Percentiles rank a stretch among this genome's conserved stretches.
Evolutionary conservation across 352 stramenopile species (phyloP).

Genomic region (Globisporangium carolinianum): DNA sequence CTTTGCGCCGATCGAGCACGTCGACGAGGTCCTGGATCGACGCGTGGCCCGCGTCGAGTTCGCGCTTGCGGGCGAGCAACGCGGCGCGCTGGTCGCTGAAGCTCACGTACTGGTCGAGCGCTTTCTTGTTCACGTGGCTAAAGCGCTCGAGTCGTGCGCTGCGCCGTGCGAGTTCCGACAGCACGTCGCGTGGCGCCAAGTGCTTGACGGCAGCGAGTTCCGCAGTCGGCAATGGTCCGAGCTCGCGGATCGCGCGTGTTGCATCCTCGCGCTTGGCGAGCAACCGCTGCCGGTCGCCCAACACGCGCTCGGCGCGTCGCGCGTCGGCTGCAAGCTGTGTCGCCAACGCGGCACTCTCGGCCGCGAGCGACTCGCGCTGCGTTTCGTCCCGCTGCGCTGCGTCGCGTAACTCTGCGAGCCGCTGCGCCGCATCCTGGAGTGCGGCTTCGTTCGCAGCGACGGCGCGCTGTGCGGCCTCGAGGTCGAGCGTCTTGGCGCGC

Average conservation of each 20-base stretch:
- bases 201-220: constrained; percentile 92
- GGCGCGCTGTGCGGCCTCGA: constrained; percentile 70
- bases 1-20: constrained; percentile 94
- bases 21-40: constrained; percentile 87
- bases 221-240: constrained; percentile 92
- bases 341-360: constrained; percentile 50
- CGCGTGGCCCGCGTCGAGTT: constrained; percentile 93
- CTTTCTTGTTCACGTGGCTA: constrained; percentile 99
- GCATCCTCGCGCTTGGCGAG: constrained; percentile 91
- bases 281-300: constrained; percentile 71
- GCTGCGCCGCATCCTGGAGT: constrained; percentile 58
- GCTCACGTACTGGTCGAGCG: constrained; percentile 98
- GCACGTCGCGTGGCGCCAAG: constrained; percentile 87
- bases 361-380: constrained; percentile 40
- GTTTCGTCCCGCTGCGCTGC: constrained; percentile 40
- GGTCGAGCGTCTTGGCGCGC: constrained; percentile 88
- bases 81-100: constrained; percentile 92
- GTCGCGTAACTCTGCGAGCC: constrained; percentile 47
- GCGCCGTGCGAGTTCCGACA: constrained; percentile 91
- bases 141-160: constrained; percentile 98
- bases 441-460: constrained; percentile 58
- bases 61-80: constrained; percentile 92
- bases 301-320: constrained; percentile 74
- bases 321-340: constrained; percentile 84
- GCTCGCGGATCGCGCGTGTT: constrained; percentile 95